These are phyloP conservation scores for Protomyces inouyei DNA, from an alignment of 1,139 yeast genomes.

Conservation along the genomic window DNA sequence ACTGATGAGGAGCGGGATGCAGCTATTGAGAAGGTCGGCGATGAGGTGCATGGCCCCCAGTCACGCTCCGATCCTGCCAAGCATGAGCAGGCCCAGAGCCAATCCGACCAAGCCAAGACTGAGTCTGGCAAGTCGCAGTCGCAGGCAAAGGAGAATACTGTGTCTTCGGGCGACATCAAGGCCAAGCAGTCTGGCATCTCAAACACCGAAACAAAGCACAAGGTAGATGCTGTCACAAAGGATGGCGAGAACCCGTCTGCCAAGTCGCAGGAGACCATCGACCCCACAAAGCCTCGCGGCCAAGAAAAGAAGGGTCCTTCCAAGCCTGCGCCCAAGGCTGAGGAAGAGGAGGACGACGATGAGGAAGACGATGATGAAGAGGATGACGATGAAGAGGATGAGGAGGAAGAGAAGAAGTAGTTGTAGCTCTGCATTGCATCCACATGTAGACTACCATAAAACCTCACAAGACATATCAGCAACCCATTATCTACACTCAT, in stretches of 20 bases:
- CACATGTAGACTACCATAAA: background rate
- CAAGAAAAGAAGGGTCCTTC: slow-evolving; percentile 13
- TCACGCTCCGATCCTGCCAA: slow-evolving; percentile 6
- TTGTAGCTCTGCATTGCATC: background rate
- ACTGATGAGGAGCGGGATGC: slow-evolving; percentile 14
- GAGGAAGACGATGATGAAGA: background rate
- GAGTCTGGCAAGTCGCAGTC: background rate
- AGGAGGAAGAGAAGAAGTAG: slow-evolving; percentile 10
- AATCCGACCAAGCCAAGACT: slow-evolving; percentile 3
- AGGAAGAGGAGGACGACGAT: background rate
- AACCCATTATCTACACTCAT: background rate
- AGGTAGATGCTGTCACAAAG: slow-evolving; percentile 7
- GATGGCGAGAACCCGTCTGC: slow-evolving; percentile 23
- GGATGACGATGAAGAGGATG: slow-evolving; percentile 26
- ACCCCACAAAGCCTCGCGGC: slow-evolving; percentile 15
- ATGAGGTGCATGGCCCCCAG: slow-evolving; percentile 23
- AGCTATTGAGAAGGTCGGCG: slow-evolving; percentile 9
- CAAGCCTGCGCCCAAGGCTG: background rate
- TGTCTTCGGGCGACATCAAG: slow-evolving; percentile 18
- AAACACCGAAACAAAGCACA: slow-evolving; percentile 24
- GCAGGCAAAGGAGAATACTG: background rate
- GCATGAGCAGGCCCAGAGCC: slow-evolving; percentile 8
- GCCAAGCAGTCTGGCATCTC: slow-evolving; percentile 22
- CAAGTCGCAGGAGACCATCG: slow-evolving; percentile 14
- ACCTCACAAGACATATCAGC: background rate